A percentile compares a stretch with the other conserved stretches of the same genome.
Evolutionary conservation across 2,329 filamentous ascomycete species (phyloP).

Genomic region (Diaporthe humulicola): DNA sequence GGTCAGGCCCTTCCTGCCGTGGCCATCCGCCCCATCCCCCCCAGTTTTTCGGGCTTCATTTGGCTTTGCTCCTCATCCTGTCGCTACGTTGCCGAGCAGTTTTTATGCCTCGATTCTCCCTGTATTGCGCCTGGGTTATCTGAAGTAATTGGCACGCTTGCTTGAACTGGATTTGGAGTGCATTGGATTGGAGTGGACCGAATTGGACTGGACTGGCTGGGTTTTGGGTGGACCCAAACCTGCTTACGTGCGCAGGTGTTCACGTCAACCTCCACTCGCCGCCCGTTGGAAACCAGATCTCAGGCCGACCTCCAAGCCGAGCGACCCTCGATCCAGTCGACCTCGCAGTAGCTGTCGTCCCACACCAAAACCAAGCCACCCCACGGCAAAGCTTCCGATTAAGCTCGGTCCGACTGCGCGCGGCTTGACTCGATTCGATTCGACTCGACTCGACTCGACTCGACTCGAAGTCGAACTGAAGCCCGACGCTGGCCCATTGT

Average conservation of each 20-base stretch:
- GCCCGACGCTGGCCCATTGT: not conserved
- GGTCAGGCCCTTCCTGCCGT: conserved; percentile 3
- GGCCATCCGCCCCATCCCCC: not conserved
- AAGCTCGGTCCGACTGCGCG: conserved; percentile 7
- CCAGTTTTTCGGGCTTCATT: conserved; percentile 2
- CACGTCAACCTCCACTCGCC: not conserved
- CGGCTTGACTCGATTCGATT: not conserved
- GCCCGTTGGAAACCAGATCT: conserved; percentile 28
- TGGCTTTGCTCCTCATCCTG: not conserved
- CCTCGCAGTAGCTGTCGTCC: conserved; percentile 2
- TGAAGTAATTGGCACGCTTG: not conserved
- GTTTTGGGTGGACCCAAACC: not conserved
- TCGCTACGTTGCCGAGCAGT: not conserved
- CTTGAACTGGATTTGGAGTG: not conserved
- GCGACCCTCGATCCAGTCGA: not conserved
- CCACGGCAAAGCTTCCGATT: conserved; percentile 20
- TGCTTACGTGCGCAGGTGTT: conserved; percentile 28
- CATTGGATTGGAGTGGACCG: not conserved
- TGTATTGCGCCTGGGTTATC: not conserved
- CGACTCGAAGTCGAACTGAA: not conserved
- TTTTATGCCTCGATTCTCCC: not conserved
- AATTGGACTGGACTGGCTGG: not conserved
- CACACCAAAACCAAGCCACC: not conserved
- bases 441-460: not conserved
- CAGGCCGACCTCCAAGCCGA: conserved; percentile 19